Evolutionary conservation across 495 filamentous ascomycete genomes (phyloP).

Genomic region (Penicillium coffeae): DNA sequence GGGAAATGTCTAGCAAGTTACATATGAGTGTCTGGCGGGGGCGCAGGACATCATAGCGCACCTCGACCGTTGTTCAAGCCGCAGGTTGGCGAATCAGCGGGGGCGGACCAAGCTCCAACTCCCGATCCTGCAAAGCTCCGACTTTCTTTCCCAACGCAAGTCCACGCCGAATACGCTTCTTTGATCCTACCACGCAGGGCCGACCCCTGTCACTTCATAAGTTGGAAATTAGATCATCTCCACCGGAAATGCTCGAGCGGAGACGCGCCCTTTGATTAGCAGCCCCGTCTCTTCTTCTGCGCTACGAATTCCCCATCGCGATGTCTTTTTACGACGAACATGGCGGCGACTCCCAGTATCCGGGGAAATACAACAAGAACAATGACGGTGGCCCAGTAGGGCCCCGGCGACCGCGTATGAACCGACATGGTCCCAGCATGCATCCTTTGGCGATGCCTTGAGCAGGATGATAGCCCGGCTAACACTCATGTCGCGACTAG

Average conservation of each 20-base stretch:
- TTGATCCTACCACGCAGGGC: slow-evolving; percentile 1
- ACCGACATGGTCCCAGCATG: neutral
- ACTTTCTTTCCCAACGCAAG: slow-evolving; percentile 13
- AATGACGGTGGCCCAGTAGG: slow-evolving; percentile 34
- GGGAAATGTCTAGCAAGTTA: neutral
- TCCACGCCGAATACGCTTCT: neutral
- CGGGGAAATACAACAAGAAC: slow-evolving; percentile 32
- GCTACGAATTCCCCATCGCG: slow-evolving; percentile 7
- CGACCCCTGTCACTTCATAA: neutral
- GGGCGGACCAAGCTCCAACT: slow-evolving; percentile 7
- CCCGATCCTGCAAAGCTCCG: slow-evolving; percentile 16
- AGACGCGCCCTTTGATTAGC: neutral
- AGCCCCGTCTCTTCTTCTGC: neutral
- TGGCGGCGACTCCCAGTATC: slow-evolving; percentile 31
- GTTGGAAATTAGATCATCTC: neutral
- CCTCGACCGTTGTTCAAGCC: neutral
- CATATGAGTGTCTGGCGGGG: neutral
- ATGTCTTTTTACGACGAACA: slow-evolving; percentile 46
- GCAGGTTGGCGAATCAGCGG: slow-evolving; percentile 18
- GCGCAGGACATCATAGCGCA: slow-evolving; percentile 19
- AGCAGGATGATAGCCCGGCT: neutral
- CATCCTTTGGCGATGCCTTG: neutral
- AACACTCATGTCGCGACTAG: slow-evolving; percentile 14
- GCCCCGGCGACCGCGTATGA: slow-evolving; percentile 43
- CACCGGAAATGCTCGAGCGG: neutral